Percentiles rank a stretch among this genome's conserved stretches.
These are phyloP conservation scores for Trypanosoma conorhini DNA, from an alignment of 208 protist genomes.

Conservation along the genomic window DNA sequence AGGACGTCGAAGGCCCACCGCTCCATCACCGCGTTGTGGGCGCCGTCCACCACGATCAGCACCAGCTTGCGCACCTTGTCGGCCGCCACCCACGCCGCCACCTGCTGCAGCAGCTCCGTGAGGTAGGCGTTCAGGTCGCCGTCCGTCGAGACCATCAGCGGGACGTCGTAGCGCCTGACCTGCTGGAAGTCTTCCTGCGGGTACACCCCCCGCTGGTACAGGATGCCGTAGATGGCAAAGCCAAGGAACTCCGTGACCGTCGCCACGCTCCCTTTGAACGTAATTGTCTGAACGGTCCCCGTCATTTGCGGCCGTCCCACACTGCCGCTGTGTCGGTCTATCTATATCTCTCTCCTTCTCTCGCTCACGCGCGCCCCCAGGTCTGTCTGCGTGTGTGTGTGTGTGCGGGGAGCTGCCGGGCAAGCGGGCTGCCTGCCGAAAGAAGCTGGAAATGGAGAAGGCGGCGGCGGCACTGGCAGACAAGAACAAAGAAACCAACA, in stretches of 20 bases:
- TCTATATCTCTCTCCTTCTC: background rate
- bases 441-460: background rate
- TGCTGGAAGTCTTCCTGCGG: slow-evolving; percentile 94
- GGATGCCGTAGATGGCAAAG: slow-evolving; percentile 92
- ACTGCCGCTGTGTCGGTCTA: background rate
- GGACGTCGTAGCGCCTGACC: slow-evolving; percentile 95
- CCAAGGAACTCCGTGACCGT: slow-evolving; percentile 99
- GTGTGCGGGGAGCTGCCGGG: background rate
- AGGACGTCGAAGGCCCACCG: slow-evolving; percentile 96
- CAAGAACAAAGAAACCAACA: background rate
- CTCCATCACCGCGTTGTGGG: slow-evolving; percentile 82
- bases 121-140: slow-evolving; percentile 95
- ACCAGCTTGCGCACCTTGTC: slow-evolving; percentile 95
- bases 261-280: slow-evolving; percentile 95
- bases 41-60: slow-evolving; percentile 83
- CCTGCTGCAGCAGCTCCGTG: slow-evolving; percentile 93
- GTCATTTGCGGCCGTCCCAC: slow-evolving; percentile 30
- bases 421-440: background rate
- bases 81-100: slow-evolving; percentile 91
- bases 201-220: slow-evolving; percentile 98
- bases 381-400: background rate
- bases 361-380: background rate
- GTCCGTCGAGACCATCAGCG: slow-evolving; percentile 95
- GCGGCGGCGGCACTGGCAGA: background rate
- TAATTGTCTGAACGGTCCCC: slow-evolving; percentile 81